Evolutionary conservation across 805 yeast species (phyloP).

Genomic region (Yamadazyma phyllophila): DNA sequence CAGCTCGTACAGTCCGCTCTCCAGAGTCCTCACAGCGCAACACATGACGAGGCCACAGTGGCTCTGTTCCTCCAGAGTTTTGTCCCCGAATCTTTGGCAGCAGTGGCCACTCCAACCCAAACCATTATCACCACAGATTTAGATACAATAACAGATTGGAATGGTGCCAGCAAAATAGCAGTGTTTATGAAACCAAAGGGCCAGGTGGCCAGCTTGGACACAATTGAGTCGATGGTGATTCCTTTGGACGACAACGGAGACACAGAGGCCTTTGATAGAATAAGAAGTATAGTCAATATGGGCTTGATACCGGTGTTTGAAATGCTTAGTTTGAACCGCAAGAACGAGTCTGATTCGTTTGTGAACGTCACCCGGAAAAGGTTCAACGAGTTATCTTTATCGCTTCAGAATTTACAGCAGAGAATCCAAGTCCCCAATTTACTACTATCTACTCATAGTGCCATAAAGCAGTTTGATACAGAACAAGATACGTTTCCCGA

Average conservation of each 20-base stretch:
- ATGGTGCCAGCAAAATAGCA: conserved; percentile 13
- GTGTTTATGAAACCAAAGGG: conserved; percentile 47
- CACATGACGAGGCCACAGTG: conserved; percentile 10
- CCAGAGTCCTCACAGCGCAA: not conserved
- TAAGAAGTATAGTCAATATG: conserved; percentile 57
- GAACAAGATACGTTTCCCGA: conserved; percentile 32
- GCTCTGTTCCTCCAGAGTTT: conserved; percentile 19
- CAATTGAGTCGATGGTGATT: conserved; percentile 8
- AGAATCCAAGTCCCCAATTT: conserved; percentile 69
- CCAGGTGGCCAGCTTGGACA: conserved; percentile 15
- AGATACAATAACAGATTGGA: not conserved
- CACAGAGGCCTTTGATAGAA: conserved; percentile 42
- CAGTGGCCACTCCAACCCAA: conserved; percentile 12
- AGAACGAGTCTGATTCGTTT: conserved; percentile 27
- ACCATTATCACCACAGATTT: conserved; percentile 13
- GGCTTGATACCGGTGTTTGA: conserved; percentile 75
- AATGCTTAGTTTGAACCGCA: conserved; percentile 25
- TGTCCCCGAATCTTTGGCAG: conserved; percentile 21
- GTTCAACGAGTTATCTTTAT: conserved; percentile 63
- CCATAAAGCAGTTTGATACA: conserved; percentile 25
- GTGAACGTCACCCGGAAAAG: conserved; percentile 49
- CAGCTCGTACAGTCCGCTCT: not conserved
- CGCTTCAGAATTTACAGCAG: conserved; percentile 67
- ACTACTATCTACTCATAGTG: conserved; percentile 48
- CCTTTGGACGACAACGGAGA: conserved; percentile 6